Evolutionary conservation across 2,329 filamentous ascomycete genomes (phyloP), one percentile per base, ranked within the genome.

Genomic region (Clonostachys sp.): DNA sequence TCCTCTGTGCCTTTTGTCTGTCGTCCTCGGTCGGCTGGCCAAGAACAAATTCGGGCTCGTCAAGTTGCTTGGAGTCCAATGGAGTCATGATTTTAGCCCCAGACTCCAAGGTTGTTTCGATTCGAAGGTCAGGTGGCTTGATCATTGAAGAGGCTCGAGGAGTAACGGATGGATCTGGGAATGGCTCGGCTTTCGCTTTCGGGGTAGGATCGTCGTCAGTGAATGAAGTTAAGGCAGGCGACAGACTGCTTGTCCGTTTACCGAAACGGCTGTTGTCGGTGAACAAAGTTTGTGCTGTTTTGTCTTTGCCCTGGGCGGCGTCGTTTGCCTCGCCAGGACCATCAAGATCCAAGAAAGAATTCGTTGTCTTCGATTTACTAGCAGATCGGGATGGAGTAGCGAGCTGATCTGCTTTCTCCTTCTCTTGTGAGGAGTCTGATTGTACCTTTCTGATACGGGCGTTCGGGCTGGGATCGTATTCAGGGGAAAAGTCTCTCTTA

Each of bases 1-100:
- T 90, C 59, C 84, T 85, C 56, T 84, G 79, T 1, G 92, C 94
- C 61, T 87, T 89, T 55, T 87, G 81, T 17, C 80, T 77, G 56
- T 96, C 91, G 48, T 87, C 83, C 36, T 83, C 79, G 2, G 81
- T 78, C 8, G 80, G 79, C 20, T 81, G 75, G 34, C 80, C 80
- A 34, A 82, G 63, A 3, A 79, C 66, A 43, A 81, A 77, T 18
- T 78, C 74, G 5, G 80, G 80, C 57, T 83, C 80, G 45, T 83
- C 80, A 12, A 83, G 66, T 10, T 71, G 68, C 51, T 75, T 72
- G 5, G 57, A 51, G 49, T 62, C 60, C 43, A 66, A 61, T 3
- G 58, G 33, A 39, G 36, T 39, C 36, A 8, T 39, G 12, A 39
- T 39, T 13, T 42, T 42, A 10, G 40, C 13, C n/a, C 36, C 17